phyloP scores from a whole-genome alignment of 2,329 filamentous ascomycete species.

The Ophiocordyceps polyrhachis-furcata region DNA sequence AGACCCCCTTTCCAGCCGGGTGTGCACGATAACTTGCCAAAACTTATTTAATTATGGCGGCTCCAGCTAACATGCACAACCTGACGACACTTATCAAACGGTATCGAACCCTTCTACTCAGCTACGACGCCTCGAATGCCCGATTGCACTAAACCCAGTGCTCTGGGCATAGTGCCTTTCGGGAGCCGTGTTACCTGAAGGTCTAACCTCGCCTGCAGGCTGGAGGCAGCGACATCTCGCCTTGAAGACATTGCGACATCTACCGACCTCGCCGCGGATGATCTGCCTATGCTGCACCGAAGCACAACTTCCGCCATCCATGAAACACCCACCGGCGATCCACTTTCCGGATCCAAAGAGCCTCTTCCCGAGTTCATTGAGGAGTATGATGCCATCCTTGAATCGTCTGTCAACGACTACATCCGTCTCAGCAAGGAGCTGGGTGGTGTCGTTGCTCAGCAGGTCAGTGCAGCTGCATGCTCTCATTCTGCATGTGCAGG shows the following conservation, averaged over 20 bases:
- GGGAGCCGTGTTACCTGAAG: neutral
- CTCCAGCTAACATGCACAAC: conserved; percentile 79
- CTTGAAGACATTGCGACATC: conserved; percentile 90
- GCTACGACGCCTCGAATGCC: too few species aligned
- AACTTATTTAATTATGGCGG: conserved; percentile 35
- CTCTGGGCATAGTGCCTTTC: neutral
- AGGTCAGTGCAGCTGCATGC: conserved; percentile 31
- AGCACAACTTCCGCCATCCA: conserved; percentile 11
- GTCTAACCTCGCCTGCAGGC: conserved; percentile 41
- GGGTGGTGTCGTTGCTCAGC: conserved; percentile 60
- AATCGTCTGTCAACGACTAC: conserved; percentile 57
- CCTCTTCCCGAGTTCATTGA: conserved; percentile 59
- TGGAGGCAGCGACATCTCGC: conserved; percentile 90
- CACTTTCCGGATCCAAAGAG: conserved; percentile 27
- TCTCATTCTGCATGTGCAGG: neutral
- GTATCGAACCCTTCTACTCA: conserved; percentile 28
- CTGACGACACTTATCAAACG: conserved; percentile 95
- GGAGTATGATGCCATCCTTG: conserved; percentile 70
- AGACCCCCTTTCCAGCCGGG: too few species aligned
- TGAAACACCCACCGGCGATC: conserved; percentile 15
- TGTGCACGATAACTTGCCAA: neutral
- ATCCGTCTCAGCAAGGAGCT: conserved; percentile 59
- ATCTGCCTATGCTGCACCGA: conserved; percentile 5
- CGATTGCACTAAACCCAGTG: neutral
- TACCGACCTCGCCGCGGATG: conserved; percentile 37